Evolutionary conservation across 331 rosid genomes (phyloP), one percentile per base, ranked within the genome.

Genomic region (Quercus tomentella): DNA sequence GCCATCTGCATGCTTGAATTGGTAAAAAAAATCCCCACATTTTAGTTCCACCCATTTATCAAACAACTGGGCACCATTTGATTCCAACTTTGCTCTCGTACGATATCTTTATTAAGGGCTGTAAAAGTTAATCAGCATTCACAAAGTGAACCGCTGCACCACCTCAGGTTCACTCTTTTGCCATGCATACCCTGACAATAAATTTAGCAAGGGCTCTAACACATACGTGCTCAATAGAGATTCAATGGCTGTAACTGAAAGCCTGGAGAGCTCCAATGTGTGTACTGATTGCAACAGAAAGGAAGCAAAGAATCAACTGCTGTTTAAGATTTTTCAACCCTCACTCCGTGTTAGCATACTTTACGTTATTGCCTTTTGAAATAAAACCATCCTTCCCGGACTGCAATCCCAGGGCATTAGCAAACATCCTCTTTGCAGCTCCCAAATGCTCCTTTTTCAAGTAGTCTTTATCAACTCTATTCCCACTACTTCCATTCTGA

Each of bases 381-480:
- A 83, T 74, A 75, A 82, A 80, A 60, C 83, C 82, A 60, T 83
- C 90, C 88, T 90, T 91, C 76, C 89, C 93, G 21, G 89, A 63
- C 11, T 74, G 92, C 83, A 79, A 86, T 76, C 99, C 97, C 83
- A 96, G 80, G 76, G 99, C 99, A 84, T 90, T 88, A 79, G 98
- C 94, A 82, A 96, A 93, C 91, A 96, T 88, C 82, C 98, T 90
- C 92, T 89, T 93, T 5, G 98, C 98, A 70, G 98, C 98, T 79
- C 99, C 99, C 67, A 93, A 5, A 73, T 91, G 96, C 83, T 96
- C 98, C 86, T 81, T 89, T 84, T 88, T 89, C 85, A 88, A 66
- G 86, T 70, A 41, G 22, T 91, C 97, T 75, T 89, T 85, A 49
- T 77, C 70, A 18, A 65, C 76, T 79, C 76, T 83, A 77, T 70